Conservation (phyloP, 345 rosid genomes). For the Linum trigynum region DNA sequence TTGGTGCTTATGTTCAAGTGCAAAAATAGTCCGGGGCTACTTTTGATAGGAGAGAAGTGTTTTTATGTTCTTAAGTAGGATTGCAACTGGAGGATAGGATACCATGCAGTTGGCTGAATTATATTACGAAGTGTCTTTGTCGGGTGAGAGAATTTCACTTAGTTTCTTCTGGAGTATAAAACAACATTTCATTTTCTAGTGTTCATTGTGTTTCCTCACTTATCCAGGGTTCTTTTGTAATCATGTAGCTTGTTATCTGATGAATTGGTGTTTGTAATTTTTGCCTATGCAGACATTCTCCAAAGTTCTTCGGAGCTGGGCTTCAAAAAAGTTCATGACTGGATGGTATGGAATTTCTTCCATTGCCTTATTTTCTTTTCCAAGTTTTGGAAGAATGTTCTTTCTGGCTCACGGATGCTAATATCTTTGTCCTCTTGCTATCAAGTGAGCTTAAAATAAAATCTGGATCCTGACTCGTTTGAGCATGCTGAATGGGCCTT, state of each 20-base stretch:
- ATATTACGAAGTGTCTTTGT: not conserved
- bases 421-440: not conserved
- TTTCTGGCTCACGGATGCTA: not conserved
- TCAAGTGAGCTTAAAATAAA: not conserved
- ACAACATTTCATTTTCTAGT: too few relatives aligned
- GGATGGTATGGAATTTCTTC: slow-evolving; percentile 52
- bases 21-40: not conserved
- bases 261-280: slow-evolving; percentile 2
- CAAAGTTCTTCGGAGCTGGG: slow-evolving; percentile 95
- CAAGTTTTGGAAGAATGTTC: not conserved
- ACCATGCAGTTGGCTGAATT: not conserved
- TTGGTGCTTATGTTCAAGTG: too few relatives aligned
- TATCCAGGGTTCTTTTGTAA: too few relatives aligned
- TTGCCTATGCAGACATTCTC: slow-evolving; percentile 55
- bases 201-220: too few relatives aligned
- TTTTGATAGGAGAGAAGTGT: not conserved
- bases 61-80: not conserved
- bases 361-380: slow-evolving; percentile 4
- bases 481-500: not conserved
- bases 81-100: not conserved
- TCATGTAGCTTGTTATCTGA: too few relatives aligned
- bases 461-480: not conserved
- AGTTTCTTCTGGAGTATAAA: too few relatives aligned
- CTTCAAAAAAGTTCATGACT: slow-evolving; percentile 96
- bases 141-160: not conserved